These are phyloP conservation scores for Micractinium conductrix DNA, from an alignment of 139 green algal genomes.

Conservation along the genomic window DNA sequence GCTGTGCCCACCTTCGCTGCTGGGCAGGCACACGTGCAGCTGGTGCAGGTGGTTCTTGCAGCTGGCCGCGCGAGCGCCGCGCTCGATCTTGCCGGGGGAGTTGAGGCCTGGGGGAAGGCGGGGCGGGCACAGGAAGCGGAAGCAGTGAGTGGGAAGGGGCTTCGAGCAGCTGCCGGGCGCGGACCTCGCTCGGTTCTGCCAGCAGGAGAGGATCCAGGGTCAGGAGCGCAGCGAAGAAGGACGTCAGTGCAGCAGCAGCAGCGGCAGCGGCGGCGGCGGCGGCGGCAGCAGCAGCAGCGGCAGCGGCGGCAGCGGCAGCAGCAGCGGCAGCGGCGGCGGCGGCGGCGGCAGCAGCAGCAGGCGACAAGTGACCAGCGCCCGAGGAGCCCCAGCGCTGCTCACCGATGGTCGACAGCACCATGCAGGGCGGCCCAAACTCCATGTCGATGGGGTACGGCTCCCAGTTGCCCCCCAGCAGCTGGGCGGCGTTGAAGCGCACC, in stretches of 20 bases:
- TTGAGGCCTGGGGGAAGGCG: constrained; percentile 4
- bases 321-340: too few relatives aligned
- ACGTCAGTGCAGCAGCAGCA: too few relatives aligned
- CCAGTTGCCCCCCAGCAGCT: constrained; percentile 84
- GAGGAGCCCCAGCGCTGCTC: too few relatives aligned
- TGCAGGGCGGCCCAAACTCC: constrained; percentile 95
- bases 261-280: too few relatives aligned
- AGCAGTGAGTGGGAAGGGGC: background rate
- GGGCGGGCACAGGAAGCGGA: background rate
- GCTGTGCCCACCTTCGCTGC: constrained; percentile 34
- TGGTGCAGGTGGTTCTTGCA: constrained; percentile 97
- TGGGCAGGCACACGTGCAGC: constrained; percentile 96
- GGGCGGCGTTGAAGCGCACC: constrained; percentile 71
- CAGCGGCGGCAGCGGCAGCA: too few relatives aligned
- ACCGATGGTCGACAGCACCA: constrained; percentile 91
- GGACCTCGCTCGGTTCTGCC: background rate
- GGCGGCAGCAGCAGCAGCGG: too few relatives aligned
- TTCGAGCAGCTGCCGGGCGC: background rate
- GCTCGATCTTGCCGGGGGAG: constrained; percentile 38
- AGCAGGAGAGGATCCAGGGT: too few relatives aligned
- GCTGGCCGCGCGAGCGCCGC: constrained; percentile 8
- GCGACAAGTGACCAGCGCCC: too few relatives aligned
- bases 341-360: too few relatives aligned
- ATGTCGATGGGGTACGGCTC: constrained; percentile 99
- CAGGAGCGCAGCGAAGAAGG: too few relatives aligned